Evolutionary conservation across 1,139 yeast species (phyloP).

Genomic region (Saccharomyces hybrid): DNA sequence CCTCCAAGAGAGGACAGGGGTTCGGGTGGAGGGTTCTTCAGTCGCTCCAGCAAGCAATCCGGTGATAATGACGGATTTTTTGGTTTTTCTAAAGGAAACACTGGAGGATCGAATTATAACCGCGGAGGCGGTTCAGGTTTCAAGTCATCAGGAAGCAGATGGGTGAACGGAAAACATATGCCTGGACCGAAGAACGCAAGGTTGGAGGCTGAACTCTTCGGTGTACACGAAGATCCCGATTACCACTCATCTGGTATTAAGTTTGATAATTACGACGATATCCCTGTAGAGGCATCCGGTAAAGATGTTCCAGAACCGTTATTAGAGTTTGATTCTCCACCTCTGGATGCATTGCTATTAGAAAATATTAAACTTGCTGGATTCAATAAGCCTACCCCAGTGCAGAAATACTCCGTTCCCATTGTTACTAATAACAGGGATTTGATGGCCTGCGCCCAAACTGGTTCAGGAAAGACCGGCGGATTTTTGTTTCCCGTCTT

Average conservation of each 20-base stretch:
- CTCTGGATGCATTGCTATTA: conserved; percentile 76
- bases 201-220: conserved; percentile 75
- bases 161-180: conserved; percentile 80
- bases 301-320: conserved; percentile 91
- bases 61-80: conserved; percentile 18
- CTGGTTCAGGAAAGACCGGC: conserved; percentile 99
- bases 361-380: conserved; percentile 81
- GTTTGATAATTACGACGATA: conserved; percentile 95
- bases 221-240: conserved; percentile 67
- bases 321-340: conserved; percentile 77
- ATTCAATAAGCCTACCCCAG: conserved; percentile 94
- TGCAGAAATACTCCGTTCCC: conserved; percentile 95
- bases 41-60: background rate
- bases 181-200: conserved; percentile 69
- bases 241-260: conserved; percentile 93
- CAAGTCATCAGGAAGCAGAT: conserved; percentile 39
- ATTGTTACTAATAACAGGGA: conserved; percentile 92
- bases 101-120: conserved; percentile 6
- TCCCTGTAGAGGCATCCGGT: conserved; percentile 96
- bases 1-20: background rate
- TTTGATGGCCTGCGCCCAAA: conserved; percentile 99
- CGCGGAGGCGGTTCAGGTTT: conserved; percentile 16
- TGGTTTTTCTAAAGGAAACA: conserved; percentile 8
- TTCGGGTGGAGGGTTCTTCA: background rate
- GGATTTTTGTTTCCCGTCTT: conserved; percentile 97